Base-by-base conservation (phyloP, 2,329 filamentous ascomycete species). In the Colletotrichum lini region DNA sequence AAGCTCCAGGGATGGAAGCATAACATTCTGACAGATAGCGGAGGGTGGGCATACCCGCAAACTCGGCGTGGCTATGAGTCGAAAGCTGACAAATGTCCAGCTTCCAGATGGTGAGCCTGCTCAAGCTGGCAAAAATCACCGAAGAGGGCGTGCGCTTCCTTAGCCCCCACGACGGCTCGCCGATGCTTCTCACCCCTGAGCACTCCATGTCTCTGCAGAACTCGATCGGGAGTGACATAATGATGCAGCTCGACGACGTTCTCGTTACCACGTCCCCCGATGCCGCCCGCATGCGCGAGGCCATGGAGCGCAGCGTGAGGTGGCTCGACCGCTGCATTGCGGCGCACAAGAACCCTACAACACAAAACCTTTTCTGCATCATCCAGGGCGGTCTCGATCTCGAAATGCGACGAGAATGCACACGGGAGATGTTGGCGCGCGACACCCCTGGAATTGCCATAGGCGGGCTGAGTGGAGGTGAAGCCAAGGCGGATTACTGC, bases 171-270 rank as follows among this genome's bases (percentile, higher is more conserved):
- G 96, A 98, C 84, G 95, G 95, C 44, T 91, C 91, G 2, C 96
- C 96, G 9, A 98, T 99, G 96, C 91, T 99, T 13, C 90, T 99
- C 57, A 99, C 96, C 0, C 96, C 96, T 0, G 97, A 99, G 81
- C 96, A 98, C 84, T 98, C 96, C 0, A 98, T 99, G 77, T 92
- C 92, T 13, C 88, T 99, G 4, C 96, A 99, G 80, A 98, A 99
- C 82, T 96, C 93, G 65, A 99, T 99, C 78, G 96, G 96, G 74
- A 97, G 94, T 74, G 96, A 99, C 82, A 98, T 99, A 76, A 98
- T 98, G 75, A 99, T 99, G 97, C 97, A 99, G 83, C 91, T 99
- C 4, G 96, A 99, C 85, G 97, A 99, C 81, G 97, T 99, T 16
- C 93, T 99, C 62, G 96, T 95, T 40, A 98, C 96, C 0, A 99